Base-by-base conservation (phyloP, 805 yeast species). In the Brettanomyces sp. region DNA sequence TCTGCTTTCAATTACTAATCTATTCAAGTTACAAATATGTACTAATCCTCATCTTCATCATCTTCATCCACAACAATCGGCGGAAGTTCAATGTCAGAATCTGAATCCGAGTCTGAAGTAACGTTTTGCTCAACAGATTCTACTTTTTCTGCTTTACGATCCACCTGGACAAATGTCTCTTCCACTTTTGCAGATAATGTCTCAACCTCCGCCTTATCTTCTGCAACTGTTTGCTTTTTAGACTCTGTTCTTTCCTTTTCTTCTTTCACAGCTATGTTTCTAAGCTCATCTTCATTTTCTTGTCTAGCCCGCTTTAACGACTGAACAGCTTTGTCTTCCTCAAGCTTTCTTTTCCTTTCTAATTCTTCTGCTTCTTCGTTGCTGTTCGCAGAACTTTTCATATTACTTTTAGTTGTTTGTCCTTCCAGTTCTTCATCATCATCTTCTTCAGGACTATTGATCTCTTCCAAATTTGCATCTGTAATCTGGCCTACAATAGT, bases 61-160 rank as follows among this genome's bases (percentile, higher is more conserved):
- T 62, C 64, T 18, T 56, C 60, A 5, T 54, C 61, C 14, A 57
- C 57, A 40, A 60, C 64, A 40, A 65, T 65, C 44, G 56, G 65
- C 1, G 69, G 69, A 38, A 65, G 63, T 46, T 64, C 69, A 46
- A 65, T 60, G 37, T 65, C 69, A 1, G 67, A 63, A 12, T 47
- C 63, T 4, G 52, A 35, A 3, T 58, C 65, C n/a, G 56, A 54
- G 5, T 51, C 60, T 1, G 8, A 25, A 18, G 37, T 41, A 3
- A 34, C 41, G 11, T 42, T 48, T 5, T 39, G 47, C 24, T 43
- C 46, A 18, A 43, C 49, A 3, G 13, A 45, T n/a, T 39, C 45
- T 12, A 39, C 9, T 7, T 28, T 28, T 28, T 28, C 11, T 9
- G 7, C 3, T 9, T 28, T 3, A 28, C 11, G 7, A 3, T 9